Base-by-base conservation (phyloP, 306 rosid genomes). In the Glycine tomentella region DNA sequence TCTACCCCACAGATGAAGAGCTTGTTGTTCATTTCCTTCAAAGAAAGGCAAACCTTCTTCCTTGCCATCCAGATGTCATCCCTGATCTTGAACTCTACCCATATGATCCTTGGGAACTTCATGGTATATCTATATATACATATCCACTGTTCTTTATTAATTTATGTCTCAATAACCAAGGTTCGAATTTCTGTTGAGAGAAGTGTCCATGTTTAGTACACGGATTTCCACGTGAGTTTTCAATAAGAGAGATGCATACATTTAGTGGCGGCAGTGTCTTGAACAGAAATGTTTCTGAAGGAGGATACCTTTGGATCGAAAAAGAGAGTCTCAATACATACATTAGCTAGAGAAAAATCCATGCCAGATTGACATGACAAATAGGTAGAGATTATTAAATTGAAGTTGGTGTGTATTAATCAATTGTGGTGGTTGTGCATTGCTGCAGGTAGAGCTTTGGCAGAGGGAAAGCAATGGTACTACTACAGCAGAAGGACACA, bases 61-160 rank as follows among this genome's bases (percentile, higher is more conserved):
- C 99, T 16, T 92, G 92, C 75, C 98, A 95, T 53, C 99, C 99
- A 0, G 99, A 95, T 25, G 97, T 93, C 87, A 93, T 95, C 48
- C 99, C 99, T 77, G 99, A 95, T 81, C 99, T 95, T 80, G 90
- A 88, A 38, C 98, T 91, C 83, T 90, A 79, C 74, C 90, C 94
- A 0, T 89, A 83, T 62, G 94, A 95, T 78, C 99, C 99, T 1
- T 95, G 99, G 99, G 90, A 93, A 7, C 94, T 95, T 48, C 67
- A 90, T 49, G 99, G 98, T 95, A 40, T 4, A 40, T 25, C 31
- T 25, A 25, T 25, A 25, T 25, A 25, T 62, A 12, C 45, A 63
- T 13, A 36, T 65, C 4, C 40, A 8, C 15, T 15, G 15, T 46
- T 20, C 8, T 45, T 46, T 16, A 6, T 17, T 69, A 8, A 6